Base-by-base conservation (phyloP, 1,284 basidiomycete genomes). In the Agaricales sp. region DNA sequence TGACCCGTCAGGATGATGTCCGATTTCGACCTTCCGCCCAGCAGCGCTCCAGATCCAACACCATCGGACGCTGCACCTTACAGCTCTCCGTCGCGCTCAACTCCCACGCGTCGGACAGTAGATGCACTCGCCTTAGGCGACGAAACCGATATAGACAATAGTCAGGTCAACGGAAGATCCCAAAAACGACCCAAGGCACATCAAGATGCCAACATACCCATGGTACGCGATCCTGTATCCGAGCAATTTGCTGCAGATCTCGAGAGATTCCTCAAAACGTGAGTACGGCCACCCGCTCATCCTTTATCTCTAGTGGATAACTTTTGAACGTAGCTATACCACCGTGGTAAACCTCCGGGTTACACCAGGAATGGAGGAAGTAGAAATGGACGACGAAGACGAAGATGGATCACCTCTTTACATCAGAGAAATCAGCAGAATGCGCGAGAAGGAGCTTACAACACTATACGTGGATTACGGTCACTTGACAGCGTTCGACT, bases 381-480 rank as follows among this genome's bases (percentile, higher is more conserved):
- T 73, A 43, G 58, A 73, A 1, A 77, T 75, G 18, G 77, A 78
- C 35, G 70, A 70, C 1, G 68, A 70, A 0, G 18, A 78, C 75
- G 41, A 81, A 87, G 59, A 73, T 82, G 46, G 73, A n/a, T n/a
- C n/a, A n/a, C n/a, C n/a, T n/a, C n/a, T 87, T 54, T 97, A 98
- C 64, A 74, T 98, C 55, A 84, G 91, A 52, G 93, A 96, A 67
- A 88, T 99, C 59, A 84, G 87, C 61, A 86, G 82, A 26, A 91
- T 99, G 87, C 84, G 87, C 53, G 88, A 95, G 63, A 92, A 89
- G 63, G 85, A 93, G 61, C 75, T 95, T 48, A 92, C 92, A 1
- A 99, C 95, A 0, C 83, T 99, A 58, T 99, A 96, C 61, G 87
- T 99, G 64, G 94, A 98, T 70, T 98, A 87, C 55, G 79, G 82